Evolutionary conservation across 305 asterid species (phyloP), one percentile per base, ranked within the genome.

Genomic region (Solanum hybrid): DNA sequence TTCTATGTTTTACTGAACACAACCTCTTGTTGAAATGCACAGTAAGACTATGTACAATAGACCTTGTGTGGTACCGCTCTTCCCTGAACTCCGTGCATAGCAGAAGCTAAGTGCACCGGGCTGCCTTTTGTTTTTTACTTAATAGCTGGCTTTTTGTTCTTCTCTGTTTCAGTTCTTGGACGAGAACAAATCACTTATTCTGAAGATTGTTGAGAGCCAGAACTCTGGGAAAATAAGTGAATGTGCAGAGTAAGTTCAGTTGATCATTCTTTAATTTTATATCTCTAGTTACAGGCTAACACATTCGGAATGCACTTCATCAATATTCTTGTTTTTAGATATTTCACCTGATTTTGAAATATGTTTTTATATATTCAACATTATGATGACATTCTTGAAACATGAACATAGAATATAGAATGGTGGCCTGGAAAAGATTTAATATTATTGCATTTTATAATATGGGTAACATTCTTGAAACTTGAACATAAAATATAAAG

Each of bases 131-230:
- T 15, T 31, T 76, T 31, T 7, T 31, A 31, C 81, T 7, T 34
- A 79, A 34, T 36, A 36, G 20, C 6, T 27, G 11, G 27, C 72
- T 14, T 36, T 79, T 83, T 83, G 15, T 83, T 83, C 3, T 41
- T 83, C 51, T 5, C 41, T 57, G 37, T 84, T 38, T 29, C 95
- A 97, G 99, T 97, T 94, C 92, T 91, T 97, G 91, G 99, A 97
- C 92, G 99, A 96, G 90, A 97, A 97, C 95, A 97, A 97, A 91
- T 96, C 99, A 10, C 93, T 97, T 83, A 97, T 97, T 91, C 91
- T 97, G 93, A 97, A 96, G 96, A 97, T 97, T 89, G 99, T 97
- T 27, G 99, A 97, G 95, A 96, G 96, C 94, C 99, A 97, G 83
- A 97, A 95, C 94, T 94, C 98, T 0, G 99, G 99, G 72, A 97